phyloP scores from a whole-genome alignment of 139 green algal species.

The Chlorella ohadii region DNA sequence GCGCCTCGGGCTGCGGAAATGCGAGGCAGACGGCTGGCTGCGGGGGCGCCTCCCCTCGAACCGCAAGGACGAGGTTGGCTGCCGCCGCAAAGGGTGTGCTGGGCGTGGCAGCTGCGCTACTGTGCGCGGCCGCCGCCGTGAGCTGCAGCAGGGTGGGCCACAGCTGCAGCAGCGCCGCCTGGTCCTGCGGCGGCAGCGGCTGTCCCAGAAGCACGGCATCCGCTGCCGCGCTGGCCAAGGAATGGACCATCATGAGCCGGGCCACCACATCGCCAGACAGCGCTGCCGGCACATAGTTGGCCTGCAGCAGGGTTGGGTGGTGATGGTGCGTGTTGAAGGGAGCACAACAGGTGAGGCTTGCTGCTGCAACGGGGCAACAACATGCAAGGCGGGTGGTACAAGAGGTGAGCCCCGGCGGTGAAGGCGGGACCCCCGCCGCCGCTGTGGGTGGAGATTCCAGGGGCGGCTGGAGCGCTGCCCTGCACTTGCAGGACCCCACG shows the following conservation, averaged over 20 bases:
- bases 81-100: background rate
- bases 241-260: conserved; percentile 4
- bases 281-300: background rate
- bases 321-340: no score
- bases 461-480: no score
- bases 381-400: no score
- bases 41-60: background rate
- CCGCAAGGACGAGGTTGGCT: background rate
- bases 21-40: background rate
- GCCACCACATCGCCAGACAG: background rate
- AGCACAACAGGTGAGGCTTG: no score
- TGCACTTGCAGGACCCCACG: no score
- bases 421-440: no score
- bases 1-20: no score
- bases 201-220: background rate
- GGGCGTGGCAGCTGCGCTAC: background rate
- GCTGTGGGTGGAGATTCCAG: no score
- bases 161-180: background rate
- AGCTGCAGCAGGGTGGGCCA: conserved; percentile 17
- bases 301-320: background rate
- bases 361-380: no score
- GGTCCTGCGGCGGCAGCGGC: background rate
- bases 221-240: background rate
- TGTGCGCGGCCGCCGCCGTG: background rate
- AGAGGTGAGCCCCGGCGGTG: no score